Evolutionary conservation across 495 filamentous ascomycete genomes (phyloP).

Genomic region (Melanomma pulvis-pyrius): DNA sequence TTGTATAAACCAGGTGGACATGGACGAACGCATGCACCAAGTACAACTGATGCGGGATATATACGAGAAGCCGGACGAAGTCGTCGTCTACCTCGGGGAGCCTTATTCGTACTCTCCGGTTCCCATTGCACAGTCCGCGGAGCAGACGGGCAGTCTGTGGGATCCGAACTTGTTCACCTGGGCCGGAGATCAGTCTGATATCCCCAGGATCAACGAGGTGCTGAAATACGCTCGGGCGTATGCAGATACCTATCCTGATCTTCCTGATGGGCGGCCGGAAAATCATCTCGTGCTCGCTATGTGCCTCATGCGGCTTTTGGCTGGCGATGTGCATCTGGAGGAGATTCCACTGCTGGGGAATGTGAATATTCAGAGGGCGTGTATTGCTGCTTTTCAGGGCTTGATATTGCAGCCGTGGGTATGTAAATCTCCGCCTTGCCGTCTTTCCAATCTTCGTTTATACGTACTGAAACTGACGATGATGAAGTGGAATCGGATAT

Average conservation of each 20-base stretch:
- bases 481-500: slow-evolving; percentile 17
- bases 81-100: slow-evolving; percentile 32
- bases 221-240: slow-evolving; percentile 2
- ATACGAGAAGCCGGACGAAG: slow-evolving; percentile 13
- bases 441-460: neutral
- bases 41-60: slow-evolving; percentile 32
- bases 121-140: neutral
- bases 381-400: slow-evolving; percentile 8
- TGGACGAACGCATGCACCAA: slow-evolving; percentile 36
- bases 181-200: slow-evolving; percentile 13
- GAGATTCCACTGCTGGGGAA: slow-evolving; percentile 16
- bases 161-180: slow-evolving; percentile 8
- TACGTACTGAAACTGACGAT: neutral
- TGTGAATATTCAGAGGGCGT: slow-evolving; percentile 9
- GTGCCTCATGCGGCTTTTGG: slow-evolving; percentile 15
- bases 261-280: slow-evolving; percentile 1
- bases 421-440: neutral
- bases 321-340: slow-evolving; percentile 18
- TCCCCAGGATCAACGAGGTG: slow-evolving; percentile 8
- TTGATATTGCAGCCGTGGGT: slow-evolving; percentile 17
- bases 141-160: slow-evolving; percentile 1
- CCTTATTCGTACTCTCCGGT: neutral
- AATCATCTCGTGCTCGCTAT: slow-evolving; percentile 14
- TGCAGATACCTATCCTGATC: slow-evolving; percentile 16
- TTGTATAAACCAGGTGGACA: slow-evolving; percentile 36